Evolutionary conservation across 1,139 yeast genomes (phyloP).

Genomic region (Taphrina populina): DNA sequence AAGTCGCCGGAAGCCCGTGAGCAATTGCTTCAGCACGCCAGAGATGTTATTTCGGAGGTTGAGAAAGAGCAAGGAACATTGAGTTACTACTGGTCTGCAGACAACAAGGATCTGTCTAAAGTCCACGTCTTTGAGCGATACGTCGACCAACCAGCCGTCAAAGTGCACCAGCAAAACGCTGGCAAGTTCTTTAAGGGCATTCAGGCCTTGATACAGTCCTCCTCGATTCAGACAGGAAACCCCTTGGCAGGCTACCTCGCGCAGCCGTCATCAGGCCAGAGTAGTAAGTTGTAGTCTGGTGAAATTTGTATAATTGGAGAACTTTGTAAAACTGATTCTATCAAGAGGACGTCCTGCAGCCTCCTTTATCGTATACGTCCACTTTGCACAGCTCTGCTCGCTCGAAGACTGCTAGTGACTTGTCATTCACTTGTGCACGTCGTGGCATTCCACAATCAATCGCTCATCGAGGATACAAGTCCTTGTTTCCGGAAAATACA

Average conservation of each 20-base stretch:
- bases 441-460: constrained; percentile 25
- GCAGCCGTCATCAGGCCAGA: constrained; percentile 8
- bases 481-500: constrained; percentile 75
- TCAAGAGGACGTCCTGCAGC: no score
- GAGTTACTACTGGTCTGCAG: constrained; percentile 27
- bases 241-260: constrained; percentile 26
- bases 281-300: constrained; percentile 31
- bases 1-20: constrained; percentile 16
- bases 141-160: constrained; percentile 8
- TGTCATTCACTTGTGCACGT: constrained; percentile 6
- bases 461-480: constrained; percentile 50
- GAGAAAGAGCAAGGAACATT: constrained; percentile 25
- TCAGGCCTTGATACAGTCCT: constrained; percentile 7
- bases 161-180: constrained; percentile 4
- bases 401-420: no score
- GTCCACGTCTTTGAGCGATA: constrained; percentile 30
- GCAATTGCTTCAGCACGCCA: constrained; percentile 13
- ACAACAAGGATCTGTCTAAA: constrained; percentile 16
- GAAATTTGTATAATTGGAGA: no score
- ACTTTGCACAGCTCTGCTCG: no score
- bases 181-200: constrained; percentile 4
- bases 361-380: no score
- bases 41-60: constrained; percentile 3
- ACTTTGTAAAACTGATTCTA: constrained; percentile 5
- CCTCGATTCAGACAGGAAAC: constrained; percentile 13